Evolutionary conservation across 2,329 filamentous ascomycete genomes (phyloP).

Genomic region (Fusarium sp.): DNA sequence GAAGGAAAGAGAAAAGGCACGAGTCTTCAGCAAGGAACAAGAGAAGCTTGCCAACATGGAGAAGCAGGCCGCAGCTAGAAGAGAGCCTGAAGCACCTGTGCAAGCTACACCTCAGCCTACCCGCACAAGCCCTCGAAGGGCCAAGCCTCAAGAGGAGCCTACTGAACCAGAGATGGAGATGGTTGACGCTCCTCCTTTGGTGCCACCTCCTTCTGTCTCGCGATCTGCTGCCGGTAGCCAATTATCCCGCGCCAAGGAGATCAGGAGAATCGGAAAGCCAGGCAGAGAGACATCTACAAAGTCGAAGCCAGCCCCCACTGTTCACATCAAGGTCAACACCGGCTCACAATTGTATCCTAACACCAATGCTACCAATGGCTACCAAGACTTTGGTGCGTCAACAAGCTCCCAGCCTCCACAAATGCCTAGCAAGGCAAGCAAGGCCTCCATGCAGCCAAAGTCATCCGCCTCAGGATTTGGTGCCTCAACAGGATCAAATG

Average conservation of each 20-base stretch:
- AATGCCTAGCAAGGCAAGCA: slow-evolving; percentile 73
- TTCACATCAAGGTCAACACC: slow-evolving; percentile 74
- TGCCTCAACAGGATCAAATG: slow-evolving; percentile 62
- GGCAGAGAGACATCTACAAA: slow-evolving; percentile 69
- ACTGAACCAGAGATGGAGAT: slow-evolving; percentile 63
- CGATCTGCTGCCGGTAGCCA: slow-evolving; percentile 61
- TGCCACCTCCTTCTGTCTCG: slow-evolving; percentile 71
- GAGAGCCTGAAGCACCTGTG: slow-evolving; percentile 59
- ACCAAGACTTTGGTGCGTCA: slow-evolving; percentile 58
- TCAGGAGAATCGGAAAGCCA: slow-evolving; percentile 71
- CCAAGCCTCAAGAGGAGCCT: slow-evolving; percentile 50
- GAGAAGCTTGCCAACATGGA: slow-evolving; percentile 65
- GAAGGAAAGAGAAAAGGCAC: slow-evolving; percentile 76
- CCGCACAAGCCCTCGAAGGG: slow-evolving; percentile 65
- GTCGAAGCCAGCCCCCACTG: slow-evolving; percentile 73
- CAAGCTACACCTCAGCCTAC: slow-evolving; percentile 51
- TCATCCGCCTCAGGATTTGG: slow-evolving; percentile 70
- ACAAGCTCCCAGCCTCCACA: slow-evolving; percentile 53
- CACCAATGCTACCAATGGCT: slow-evolving; percentile 65
- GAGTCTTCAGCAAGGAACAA: slow-evolving; percentile 67
- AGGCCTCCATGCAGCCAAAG: slow-evolving; percentile 71
- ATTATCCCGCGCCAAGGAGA: slow-evolving; percentile 61
- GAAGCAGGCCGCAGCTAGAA: slow-evolving; percentile 63
- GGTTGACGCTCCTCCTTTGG: slow-evolving; percentile 63
- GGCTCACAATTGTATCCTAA: slow-evolving; percentile 71